Evolutionary conservation across 2,329 filamentous ascomycete genomes (phyloP).

Genomic region (Triangularia setosa): DNA sequence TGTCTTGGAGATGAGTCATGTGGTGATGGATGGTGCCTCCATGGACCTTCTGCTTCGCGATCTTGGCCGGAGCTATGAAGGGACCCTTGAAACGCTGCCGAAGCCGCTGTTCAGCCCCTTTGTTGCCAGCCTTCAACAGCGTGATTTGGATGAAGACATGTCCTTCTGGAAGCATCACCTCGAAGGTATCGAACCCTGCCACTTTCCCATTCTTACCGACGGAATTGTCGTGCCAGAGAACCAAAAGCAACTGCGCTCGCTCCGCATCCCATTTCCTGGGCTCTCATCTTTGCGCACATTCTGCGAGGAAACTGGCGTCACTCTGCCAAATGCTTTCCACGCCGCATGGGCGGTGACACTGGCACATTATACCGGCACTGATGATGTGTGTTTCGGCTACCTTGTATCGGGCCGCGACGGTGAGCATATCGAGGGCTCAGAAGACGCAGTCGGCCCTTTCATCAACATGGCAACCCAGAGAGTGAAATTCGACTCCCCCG

Average conservation of each 20-base stretch:
- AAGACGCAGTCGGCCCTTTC: slow-evolving; percentile 25
- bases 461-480: slow-evolving; percentile 27
- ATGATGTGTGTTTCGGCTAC: slow-evolving; percentile 43
- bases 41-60: slow-evolving; percentile 46
- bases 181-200: slow-evolving; percentile 41
- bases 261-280: slow-evolving; percentile 19
- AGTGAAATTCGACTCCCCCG: slow-evolving; percentile 7
- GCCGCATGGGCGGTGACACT: slow-evolving; percentile 38
- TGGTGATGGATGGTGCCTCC: slow-evolving; percentile 48
- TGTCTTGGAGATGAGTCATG: slow-evolving; percentile 49
- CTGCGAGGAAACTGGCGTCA: slow-evolving; percentile 42
- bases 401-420: slow-evolving; percentile 30
- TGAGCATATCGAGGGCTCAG: slow-evolving; percentile 19
- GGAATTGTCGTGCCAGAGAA: slow-evolving; percentile 7
- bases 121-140: slow-evolving; percentile 17
- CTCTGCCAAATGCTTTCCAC: slow-evolving; percentile 43
- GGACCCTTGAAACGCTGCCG: slow-evolving; percentile 8
- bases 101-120: slow-evolving; percentile 22
- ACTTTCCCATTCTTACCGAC: slow-evolving; percentile 36
- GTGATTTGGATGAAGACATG: slow-evolving; percentile 31
- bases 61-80: slow-evolving; percentile 42
- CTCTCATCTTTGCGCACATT: slow-evolving; percentile 32
- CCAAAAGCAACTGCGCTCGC: slow-evolving; percentile 21
- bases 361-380: slow-evolving; percentile 34
- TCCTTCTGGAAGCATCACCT: slow-evolving; percentile 44